Percentiles rank a stretch among this genome's conserved stretches.
Evolutionary conservation across 352 stramenopile genomes (phyloP).

Genomic region (Phytophthora pistaciae): DNA sequence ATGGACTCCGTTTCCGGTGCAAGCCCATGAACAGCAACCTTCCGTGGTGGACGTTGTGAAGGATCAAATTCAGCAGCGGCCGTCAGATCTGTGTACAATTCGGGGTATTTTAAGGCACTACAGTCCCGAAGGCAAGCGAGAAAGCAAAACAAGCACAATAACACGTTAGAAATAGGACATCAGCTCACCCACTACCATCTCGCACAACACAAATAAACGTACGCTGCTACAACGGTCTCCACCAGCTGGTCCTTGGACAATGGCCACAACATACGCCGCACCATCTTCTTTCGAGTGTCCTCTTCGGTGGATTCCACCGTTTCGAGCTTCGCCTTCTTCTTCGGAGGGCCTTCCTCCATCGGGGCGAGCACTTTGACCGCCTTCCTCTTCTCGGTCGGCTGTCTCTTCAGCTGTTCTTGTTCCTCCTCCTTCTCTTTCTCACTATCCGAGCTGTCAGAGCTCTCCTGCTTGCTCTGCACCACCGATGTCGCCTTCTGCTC

Average conservation of each 20-base stretch:
- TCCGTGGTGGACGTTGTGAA: slow-evolving; percentile 67
- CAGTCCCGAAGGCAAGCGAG: background rate
- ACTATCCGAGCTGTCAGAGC: slow-evolving; percentile 6
- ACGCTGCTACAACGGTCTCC: slow-evolving; percentile 76
- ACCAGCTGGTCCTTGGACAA: slow-evolving; percentile 72
- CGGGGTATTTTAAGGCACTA: slow-evolving; percentile 70
- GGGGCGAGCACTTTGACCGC: slow-evolving; percentile 2
- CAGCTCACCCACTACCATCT: background rate
- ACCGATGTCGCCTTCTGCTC: background rate
- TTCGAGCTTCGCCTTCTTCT: background rate
- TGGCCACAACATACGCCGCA: slow-evolving; percentile 58
- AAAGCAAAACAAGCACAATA: slow-evolving; percentile 1
- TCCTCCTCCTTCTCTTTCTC: slow-evolving; percentile 6
- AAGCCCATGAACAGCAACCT: slow-evolving; percentile 77
- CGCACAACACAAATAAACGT: slow-evolving; percentile 35
- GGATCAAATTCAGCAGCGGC: slow-evolving; percentile 58
- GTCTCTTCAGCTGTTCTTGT: background rate
- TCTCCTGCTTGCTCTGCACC: background rate
- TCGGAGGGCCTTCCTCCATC: background rate
- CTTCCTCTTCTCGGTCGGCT: background rate
- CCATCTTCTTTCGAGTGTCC: slow-evolving; percentile 10
- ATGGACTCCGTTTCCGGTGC: slow-evolving; percentile 60
- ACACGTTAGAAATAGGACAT: background rate
- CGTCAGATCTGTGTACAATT: slow-evolving; percentile 71
- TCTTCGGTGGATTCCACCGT: slow-evolving; percentile 15